phyloP scores from a whole-genome alignment of 1,284 basidiomycete genomes.

The Tylopilus sp. region DNA sequence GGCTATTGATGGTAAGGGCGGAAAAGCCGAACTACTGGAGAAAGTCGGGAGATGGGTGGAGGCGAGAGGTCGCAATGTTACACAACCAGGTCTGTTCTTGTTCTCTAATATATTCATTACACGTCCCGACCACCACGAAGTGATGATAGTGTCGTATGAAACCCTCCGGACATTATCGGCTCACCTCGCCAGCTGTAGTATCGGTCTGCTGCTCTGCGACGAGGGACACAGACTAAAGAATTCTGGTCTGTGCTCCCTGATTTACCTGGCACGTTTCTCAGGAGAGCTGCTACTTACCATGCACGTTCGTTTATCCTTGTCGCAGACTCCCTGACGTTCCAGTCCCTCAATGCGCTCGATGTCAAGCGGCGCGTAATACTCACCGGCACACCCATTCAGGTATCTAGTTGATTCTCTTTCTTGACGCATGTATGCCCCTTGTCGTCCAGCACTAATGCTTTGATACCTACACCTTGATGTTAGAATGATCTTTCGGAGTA shows the following conservation, averaged over 20 bases:
- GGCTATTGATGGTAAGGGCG: constrained; percentile 87
- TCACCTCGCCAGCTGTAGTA: constrained; percentile 73
- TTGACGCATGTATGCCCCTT: constrained; percentile 5
- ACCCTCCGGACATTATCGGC: constrained; percentile 81
- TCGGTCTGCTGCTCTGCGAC: constrained; percentile 91
- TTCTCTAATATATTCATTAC: neutral
- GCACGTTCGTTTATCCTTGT: constrained; percentile 1
- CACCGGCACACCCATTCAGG: constrained; percentile 95
- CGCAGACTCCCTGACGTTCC: constrained; percentile 84
- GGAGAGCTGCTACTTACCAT: constrained; percentile 13
- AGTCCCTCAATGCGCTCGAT: constrained; percentile 78
- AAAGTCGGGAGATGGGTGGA: constrained; percentile 84
- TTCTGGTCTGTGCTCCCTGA: constrained; percentile 55
- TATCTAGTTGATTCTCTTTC: constrained; percentile 22
- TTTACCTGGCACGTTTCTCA: neutral
- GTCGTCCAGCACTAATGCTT: neutral
- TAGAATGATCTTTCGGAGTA: constrained; percentile 97
- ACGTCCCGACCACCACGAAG: constrained; percentile 39
- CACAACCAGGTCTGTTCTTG: constrained; percentile 68
- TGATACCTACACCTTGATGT: neutral
- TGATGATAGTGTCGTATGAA: constrained; percentile 99
- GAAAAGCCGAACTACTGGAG: constrained; percentile 73
- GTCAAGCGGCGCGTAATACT: constrained; percentile 94
- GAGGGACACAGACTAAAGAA: constrained; percentile 98
- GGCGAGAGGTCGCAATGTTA: constrained; percentile 80